These are phyloP conservation scores for Hericium rajendrae DNA, from an alignment of 768 basidiomycete species.

Conservation along the genomic window DNA sequence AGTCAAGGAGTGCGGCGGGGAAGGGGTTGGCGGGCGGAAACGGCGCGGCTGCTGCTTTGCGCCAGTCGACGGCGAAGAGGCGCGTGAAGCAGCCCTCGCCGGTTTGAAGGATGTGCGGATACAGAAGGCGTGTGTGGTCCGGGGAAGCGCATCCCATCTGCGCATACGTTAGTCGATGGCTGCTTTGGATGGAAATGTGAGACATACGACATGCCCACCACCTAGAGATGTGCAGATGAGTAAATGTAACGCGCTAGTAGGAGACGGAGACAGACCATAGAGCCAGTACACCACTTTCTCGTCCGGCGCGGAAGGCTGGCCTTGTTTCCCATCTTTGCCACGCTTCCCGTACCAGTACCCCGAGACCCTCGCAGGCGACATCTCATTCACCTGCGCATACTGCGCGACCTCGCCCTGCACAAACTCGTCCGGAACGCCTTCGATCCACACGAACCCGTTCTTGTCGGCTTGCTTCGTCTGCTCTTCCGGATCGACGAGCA, in stretches of 20 bases:
- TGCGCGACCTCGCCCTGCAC: not conserved
- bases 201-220: not conserved
- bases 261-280: not conserved
- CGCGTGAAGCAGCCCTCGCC: not conserved
- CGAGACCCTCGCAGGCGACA: not conserved
- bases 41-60: constrained; percentile 40
- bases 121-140: not conserved
- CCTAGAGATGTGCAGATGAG: too few relatives aligned
- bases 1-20: constrained; percentile 68
- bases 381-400: not conserved
- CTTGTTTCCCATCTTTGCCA: not conserved
- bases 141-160: not conserved
- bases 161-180: too few relatives aligned
- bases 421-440: not conserved
- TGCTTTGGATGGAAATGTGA: too few relatives aligned
- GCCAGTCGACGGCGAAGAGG: constrained; percentile 32
- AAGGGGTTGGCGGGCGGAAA: constrained; percentile 44
- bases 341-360: not conserved
- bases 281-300: not conserved
- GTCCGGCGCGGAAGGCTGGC: not conserved
- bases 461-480: not conserved
- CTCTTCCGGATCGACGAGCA: not conserved
- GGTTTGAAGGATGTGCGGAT: not conserved
- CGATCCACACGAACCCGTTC: not conserved
- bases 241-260: too few relatives aligned